Evolutionary conservation across 2,329 filamentous ascomycete species (phyloP), one percentile per base, ranked within the genome.

Genomic region (Colletotrichum neosansevieriae): DNA sequence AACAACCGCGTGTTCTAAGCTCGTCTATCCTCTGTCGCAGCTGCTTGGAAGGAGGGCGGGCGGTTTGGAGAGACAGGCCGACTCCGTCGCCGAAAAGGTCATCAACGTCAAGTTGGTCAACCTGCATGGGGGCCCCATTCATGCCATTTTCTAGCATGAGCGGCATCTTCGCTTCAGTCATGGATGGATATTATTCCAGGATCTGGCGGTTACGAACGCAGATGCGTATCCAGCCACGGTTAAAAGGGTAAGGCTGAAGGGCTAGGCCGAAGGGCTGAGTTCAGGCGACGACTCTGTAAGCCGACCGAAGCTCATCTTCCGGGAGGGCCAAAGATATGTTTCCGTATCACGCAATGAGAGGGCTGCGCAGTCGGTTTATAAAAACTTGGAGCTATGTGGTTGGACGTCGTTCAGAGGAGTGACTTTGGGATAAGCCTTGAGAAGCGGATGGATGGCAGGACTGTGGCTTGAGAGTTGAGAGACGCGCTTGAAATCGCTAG

Each of bases 31-130:
- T 88, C 74, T 91, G 88, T 38, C 89, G 86, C 19, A 97, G 85
- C 63, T 91, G 88, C 77, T 91, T 93, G 62, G 87, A 84, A 12
- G 86, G 83, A 34, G 86, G 83, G 4, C 84, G 79, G 6, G 83
- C 73, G 24, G 86, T 80, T 12, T 86, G 81, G 15, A 92, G 79
- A 51, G 83, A 84, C 70, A 87, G 76, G 72, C 88, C 86, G 76
- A 88, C 86, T 71, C 89, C 86, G 76, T 94, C 92, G 42, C 90
- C 92, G 76, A 94, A 94, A 38, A 94, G 84, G 76, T 94, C 92
- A 74, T 92, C 89, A 47, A 92, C 89, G 72, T 89, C 87, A 73
- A 90, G 82, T 72, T 88, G 80, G 63, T 83, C 80, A 62, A 83
- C 82, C 42, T 83, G 81, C 77, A 88, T 84, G 44, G 24, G 29